Percentiles rank a stretch among this genome's conserved stretches.
Evolutionary conservation across 2,329 filamentous ascomycete genomes (phyloP).

Genomic region (Colletotrichum lindemuthianum): DNA sequence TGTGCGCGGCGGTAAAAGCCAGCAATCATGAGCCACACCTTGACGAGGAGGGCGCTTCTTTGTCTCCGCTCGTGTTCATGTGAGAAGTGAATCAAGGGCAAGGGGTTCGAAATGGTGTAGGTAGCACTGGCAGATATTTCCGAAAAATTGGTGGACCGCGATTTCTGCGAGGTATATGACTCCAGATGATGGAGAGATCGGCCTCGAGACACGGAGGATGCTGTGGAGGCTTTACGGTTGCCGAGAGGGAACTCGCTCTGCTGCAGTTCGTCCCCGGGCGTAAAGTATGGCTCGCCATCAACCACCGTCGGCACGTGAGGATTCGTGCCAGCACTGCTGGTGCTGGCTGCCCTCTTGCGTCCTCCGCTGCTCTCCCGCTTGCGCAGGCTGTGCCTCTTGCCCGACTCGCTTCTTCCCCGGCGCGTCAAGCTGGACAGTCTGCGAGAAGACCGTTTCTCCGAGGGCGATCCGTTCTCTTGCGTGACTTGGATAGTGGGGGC

Average conservation of each 20-base stretch:
- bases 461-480: constrained; percentile 64
- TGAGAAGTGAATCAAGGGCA: constrained; percentile 65
- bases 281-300: constrained; percentile 63
- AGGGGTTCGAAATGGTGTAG: constrained; percentile 56
- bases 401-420: constrained; percentile 56
- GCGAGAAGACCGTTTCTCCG: constrained; percentile 46
- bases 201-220: constrained; percentile 54
- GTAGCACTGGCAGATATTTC: constrained; percentile 53
- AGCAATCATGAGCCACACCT: constrained; percentile 91
- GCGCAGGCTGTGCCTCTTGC: constrained; percentile 62
- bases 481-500: constrained; percentile 83
- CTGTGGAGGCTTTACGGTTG: constrained; percentile 51
- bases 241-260: constrained; percentile 55
- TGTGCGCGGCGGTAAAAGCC: constrained; percentile 86
- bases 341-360: constrained; percentile 51
- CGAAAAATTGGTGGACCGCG: constrained; percentile 51
- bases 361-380: constrained; percentile 63
- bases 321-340: constrained; percentile 50
- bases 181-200: constrained; percentile 57
- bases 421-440: constrained; percentile 49
- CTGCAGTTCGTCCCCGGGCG: constrained; percentile 55
- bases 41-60: constrained; percentile 68
- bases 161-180: constrained; percentile 55
- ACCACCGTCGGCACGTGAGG: constrained; percentile 53
- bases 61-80: constrained; percentile 62